Percentiles rank a stretch among this genome's conserved stretches.
phyloP scores from a whole-genome alignment of 2,329 filamentous ascomycete genomes.

The Thelonectria discophora region DNA sequence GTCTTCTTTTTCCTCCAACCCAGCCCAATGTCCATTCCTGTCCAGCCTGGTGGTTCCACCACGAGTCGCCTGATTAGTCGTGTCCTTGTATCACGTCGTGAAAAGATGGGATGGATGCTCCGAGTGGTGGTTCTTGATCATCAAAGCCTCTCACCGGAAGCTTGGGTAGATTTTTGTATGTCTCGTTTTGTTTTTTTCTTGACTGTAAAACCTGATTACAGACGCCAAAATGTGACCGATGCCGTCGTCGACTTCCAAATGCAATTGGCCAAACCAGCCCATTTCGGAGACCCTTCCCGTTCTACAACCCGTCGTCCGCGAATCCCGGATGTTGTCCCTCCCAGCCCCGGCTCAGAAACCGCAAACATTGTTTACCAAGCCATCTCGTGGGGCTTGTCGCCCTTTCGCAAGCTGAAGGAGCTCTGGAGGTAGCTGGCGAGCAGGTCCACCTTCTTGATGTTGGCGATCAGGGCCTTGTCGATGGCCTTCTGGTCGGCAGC shows the following conservation, averaged over 20 bases:
- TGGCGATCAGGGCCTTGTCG: conserved; percentile 93
- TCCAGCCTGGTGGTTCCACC: conserved; percentile 21
- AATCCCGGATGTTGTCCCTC: conserved; percentile 40
- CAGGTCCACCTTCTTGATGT: conserved; percentile 98
- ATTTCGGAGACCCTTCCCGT: conserved; percentile 57
- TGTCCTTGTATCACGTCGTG: conserved; percentile 28
- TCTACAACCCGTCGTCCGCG: conserved; percentile 55
- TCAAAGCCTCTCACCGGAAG: conserved; percentile 48
- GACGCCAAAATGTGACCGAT: conserved; percentile 73
- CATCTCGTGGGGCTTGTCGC: conserved; percentile 99
- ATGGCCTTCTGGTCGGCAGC: conserved; percentile 98
- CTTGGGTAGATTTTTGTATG: conserved; percentile 49
- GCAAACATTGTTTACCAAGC: conserved; percentile 81
- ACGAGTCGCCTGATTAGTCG: conserved; percentile 26
- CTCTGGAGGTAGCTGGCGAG: conserved; percentile 92
- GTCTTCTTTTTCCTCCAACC: conserved; percentile 25
- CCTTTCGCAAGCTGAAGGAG: conserved; percentile 98
- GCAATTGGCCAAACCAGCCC: conserved; percentile 70
- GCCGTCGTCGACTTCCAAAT: conserved; percentile 72
- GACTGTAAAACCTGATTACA: conserved; percentile 72
- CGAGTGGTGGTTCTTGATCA: conserved; percentile 42
- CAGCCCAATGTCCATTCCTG: conserved; percentile 32
- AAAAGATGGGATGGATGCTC: conserved; percentile 30
- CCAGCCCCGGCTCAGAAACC: conserved; percentile 42
- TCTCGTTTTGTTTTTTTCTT: conserved; percentile 57